Evolutionary conservation across 2,329 filamentous ascomycete species (phyloP), one percentile per base, ranked within the genome.

Genomic region (Talaromyces sp.): DNA sequence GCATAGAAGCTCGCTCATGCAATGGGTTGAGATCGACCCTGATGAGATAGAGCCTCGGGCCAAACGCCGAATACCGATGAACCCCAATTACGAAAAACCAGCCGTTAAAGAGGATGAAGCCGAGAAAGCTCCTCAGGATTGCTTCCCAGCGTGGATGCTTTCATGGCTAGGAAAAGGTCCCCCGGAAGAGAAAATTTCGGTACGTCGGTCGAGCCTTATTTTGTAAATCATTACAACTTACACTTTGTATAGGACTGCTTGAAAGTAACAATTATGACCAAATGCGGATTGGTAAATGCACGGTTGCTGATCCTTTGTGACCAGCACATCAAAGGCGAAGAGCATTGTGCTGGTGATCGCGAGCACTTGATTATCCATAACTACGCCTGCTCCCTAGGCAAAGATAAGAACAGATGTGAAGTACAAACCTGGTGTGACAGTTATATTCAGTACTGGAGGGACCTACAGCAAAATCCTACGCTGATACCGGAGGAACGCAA

Each of bases 211-310:
- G 25, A 22, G 25, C n/a, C 2, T 51, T 39, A 39, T n/a, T 8
- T n/a, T 39, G 36, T n/a, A n/a, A 39, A 8, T 2, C 15, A 39
- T 39, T n/a, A 17, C 1, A 39, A n/a, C 36, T 39, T 11, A 47
- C 10, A 25, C 9, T 19, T 22, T 47, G 11, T 25, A 53, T 22
- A 53, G 49, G 17, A 53, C 8, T 53, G 49, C 27, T 8, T 53
- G 25, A 30, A 27, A 53, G 49, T 53, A 15, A 19, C 49, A n/a
- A n/a, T 53, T 30, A 56, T 61, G 30, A 61, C 60, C 19, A 58
- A 53, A 54, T 61, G 60, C 25, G 60, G 60, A 6, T 28, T 61
- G n/a, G 55, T 61, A 7, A 58, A 61, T 19, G 54, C 27, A 30
- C 57, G 56, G 22, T 55, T 58, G 28, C 51, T 51, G 2, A 39